Evolutionary conservation across 306 rosid genomes (phyloP).

Genomic region (Albizia julibrissin): DNA sequence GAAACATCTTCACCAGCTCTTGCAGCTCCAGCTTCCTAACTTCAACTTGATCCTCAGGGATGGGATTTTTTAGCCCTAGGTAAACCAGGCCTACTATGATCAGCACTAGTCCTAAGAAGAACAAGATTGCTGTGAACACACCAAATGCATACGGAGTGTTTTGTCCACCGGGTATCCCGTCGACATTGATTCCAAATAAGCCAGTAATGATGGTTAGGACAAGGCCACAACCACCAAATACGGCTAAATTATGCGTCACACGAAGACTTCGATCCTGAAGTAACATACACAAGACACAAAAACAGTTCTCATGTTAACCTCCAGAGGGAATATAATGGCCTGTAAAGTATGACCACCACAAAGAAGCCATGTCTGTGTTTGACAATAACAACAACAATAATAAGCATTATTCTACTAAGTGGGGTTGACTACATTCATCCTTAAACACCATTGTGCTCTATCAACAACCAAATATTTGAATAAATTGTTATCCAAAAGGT

Average conservation of each 20-base stretch:
- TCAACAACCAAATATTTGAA: no score
- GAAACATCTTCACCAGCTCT: constrained; percentile 76
- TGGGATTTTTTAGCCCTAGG: constrained; percentile 69
- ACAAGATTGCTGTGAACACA: constrained; percentile 65
- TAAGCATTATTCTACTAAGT: no score
- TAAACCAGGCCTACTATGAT: constrained; percentile 58
- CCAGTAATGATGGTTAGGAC: constrained; percentile 84
- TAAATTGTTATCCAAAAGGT: no score
- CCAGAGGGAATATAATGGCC: neutral
- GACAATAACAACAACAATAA: no score
- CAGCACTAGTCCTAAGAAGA: constrained; percentile 56
- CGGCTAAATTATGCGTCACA: constrained; percentile 82
- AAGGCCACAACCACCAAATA: constrained; percentile 84
- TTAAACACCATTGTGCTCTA: no score
- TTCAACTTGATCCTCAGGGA: constrained; percentile 59
- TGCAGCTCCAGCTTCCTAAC: constrained; percentile 83
- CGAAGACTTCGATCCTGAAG: constrained; percentile 87
- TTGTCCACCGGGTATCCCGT: constrained; percentile 77
- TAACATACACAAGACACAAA: constrained; percentile 25
- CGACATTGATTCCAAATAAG: constrained; percentile 92
- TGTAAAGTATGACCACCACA: neutral
- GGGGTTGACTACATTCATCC: no score
- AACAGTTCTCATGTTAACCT: constrained; percentile 27
- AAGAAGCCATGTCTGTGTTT: neutral
- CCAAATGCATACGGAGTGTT: constrained; percentile 84